phyloP scores from a whole-genome alignment of 495 filamentous ascomycete genomes.

The Immersiella caudata region DNA sequence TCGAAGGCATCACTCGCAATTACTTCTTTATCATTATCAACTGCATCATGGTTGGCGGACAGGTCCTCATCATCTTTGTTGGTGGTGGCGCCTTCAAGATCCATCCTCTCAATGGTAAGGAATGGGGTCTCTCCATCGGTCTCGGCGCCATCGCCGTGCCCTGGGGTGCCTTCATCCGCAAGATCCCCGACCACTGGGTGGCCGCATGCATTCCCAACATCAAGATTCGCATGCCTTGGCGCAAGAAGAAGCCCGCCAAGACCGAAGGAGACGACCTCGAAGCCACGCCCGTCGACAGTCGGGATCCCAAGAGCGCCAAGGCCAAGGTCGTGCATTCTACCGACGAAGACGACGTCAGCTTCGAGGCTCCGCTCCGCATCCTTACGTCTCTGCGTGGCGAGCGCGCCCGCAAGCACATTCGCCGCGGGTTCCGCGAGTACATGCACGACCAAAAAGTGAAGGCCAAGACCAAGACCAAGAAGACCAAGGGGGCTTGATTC shows the following conservation, averaged over 20 bases:
- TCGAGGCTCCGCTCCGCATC: slow-evolving; percentile 24
- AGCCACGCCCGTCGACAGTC: not conserved
- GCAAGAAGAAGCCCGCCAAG: slow-evolving; percentile 17
- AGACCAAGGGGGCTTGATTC: not conserved
- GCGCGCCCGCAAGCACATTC: slow-evolving; percentile 28
- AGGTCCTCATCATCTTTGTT: slow-evolving; percentile 78
- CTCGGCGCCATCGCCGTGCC: slow-evolving; percentile 72
- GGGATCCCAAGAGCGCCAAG: not conserved
- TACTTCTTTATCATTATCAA: slow-evolving; percentile 84
- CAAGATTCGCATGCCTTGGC: slow-evolving; percentile 26
- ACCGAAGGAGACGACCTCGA: not conserved
- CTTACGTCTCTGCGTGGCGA: slow-evolving; percentile 32
- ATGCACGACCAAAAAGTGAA: slow-evolving; percentile 36
- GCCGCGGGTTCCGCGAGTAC: slow-evolving; percentile 32
- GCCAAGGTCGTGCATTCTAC: slow-evolving; percentile 1
- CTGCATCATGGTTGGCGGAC: slow-evolving; percentile 82
- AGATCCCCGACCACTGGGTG: slow-evolving; percentile 54
- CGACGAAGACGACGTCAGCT: slow-evolving; percentile 20
- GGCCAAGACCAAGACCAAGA: slow-evolving; percentile 16
- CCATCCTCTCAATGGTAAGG: slow-evolving; percentile 55
- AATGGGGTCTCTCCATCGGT: slow-evolving; percentile 76
- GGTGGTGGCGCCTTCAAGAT: slow-evolving; percentile 74
- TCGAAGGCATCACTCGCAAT: slow-evolving; percentile 80
- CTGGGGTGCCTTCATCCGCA: slow-evolving; percentile 68
- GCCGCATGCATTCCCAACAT: slow-evolving; percentile 24